Percentiles rank a stretch among this genome's conserved stretches.
Evolutionary conservation across 2,329 filamentous ascomycete genomes (phyloP).

Genomic region (Sporothrix mexicana): DNA sequence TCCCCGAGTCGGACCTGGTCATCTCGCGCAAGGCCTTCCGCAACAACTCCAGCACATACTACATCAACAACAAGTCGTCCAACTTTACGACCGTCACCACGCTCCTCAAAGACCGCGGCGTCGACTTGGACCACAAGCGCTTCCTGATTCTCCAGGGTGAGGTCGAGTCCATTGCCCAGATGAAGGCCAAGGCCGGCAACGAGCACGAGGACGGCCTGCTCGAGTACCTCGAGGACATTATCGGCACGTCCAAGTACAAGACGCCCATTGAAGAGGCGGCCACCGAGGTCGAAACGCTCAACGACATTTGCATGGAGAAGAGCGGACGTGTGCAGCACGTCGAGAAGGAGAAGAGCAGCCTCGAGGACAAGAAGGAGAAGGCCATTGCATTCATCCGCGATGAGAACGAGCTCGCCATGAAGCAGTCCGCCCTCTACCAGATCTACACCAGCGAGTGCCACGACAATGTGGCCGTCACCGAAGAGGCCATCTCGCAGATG

Average conservation of each 20-base stretch:
- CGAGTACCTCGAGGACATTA: constrained; percentile 98
- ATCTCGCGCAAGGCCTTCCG: constrained; percentile 94
- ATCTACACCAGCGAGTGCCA: constrained; percentile 86
- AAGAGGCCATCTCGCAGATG: constrained; percentile 90
- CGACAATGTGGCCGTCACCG: constrained; percentile 85
- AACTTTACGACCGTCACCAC: constrained; percentile 92
- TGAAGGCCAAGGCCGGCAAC: constrained; percentile 94
- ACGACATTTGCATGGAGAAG: constrained; percentile 95
- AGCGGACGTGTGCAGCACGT: constrained; percentile 95
- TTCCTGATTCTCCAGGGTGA: constrained; percentile 97
- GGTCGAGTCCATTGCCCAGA: constrained; percentile 97
- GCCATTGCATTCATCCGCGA: constrained; percentile 87
- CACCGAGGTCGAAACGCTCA: constrained; percentile 85
- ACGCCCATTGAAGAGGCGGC: constrained; percentile 94
- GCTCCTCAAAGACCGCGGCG: constrained; percentile 82
- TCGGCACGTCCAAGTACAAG: constrained; percentile 98
- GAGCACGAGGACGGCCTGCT: constrained; percentile 96
- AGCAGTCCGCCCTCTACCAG: constrained; percentile 92
- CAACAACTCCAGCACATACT: constrained; percentile 98
- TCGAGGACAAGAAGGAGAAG: constrained; percentile 97
- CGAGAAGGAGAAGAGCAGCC: constrained; percentile 90
- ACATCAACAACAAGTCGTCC: constrained; percentile 87
- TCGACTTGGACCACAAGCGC: constrained; percentile 96
- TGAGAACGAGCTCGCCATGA: constrained; percentile 88
- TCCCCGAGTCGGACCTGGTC: constrained; percentile 83